Percentiles rank a stretch among this genome's conserved stretches.
Conservation (phyloP, 108 stramenopile species). For the Conticribra guillardii region DNA sequence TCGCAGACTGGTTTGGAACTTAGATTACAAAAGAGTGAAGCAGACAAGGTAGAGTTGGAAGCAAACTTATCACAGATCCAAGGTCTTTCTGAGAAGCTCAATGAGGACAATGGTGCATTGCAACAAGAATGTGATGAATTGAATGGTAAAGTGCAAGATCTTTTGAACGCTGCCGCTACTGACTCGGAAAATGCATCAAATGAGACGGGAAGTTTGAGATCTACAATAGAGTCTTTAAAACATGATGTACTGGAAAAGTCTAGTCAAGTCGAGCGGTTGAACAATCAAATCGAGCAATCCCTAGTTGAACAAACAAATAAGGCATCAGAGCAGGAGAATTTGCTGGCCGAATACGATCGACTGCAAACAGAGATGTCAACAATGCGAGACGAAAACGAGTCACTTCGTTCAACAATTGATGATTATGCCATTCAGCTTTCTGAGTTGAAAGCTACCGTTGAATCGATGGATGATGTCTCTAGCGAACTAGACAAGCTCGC, state of each 20-base stretch:
- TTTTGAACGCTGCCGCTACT: conserved; percentile 4
- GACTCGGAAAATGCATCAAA: neutral
- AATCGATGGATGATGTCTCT: conserved; percentile 29
- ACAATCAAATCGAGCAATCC: conserved; percentile 14
- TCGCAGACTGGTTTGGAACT: conserved; percentile 8
- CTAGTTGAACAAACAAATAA: conserved; percentile 10
- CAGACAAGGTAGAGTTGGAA: conserved; percentile 7
- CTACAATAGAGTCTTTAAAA: conserved; percentile 6
- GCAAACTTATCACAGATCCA: conserved; percentile 14
- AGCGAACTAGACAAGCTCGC: conserved; percentile 34
- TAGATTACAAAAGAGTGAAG: conserved; percentile 1
- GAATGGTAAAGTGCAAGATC: conserved; percentile 7
- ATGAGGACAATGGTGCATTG: conserved; percentile 16
- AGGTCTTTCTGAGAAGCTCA: conserved; percentile 4
- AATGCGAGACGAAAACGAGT: conserved; percentile 43
- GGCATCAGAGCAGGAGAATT: conserved; percentile 2
- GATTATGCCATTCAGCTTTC: conserved; percentile 25
- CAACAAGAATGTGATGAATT: conserved; percentile 30
- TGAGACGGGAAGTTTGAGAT: neutral
- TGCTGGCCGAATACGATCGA: conserved; percentile 23
- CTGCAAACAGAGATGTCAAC: conserved; percentile 24
- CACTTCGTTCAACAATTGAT: conserved; percentile 15
- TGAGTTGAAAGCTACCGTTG: conserved; percentile 36
- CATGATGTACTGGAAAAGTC: conserved; percentile 7
- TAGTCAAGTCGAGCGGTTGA: conserved; percentile 16